Evolutionary conservation across 1,284 basidiomycete genomes (phyloP).

Genomic region (Laetiporus sulphureus): DNA sequence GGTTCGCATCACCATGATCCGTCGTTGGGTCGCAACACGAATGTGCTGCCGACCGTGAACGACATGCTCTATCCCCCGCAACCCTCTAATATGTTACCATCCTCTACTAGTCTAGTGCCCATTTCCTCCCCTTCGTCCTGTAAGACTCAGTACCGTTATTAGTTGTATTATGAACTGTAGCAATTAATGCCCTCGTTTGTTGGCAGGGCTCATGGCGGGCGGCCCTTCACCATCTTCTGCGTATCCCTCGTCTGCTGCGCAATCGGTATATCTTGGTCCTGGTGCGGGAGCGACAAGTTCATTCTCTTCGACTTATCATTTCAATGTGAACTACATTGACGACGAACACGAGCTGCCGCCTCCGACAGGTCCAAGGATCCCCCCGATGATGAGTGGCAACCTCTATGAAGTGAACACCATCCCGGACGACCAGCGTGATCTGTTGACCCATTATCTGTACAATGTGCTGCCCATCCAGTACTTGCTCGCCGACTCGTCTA

Average conservation of each 20-base stretch:
- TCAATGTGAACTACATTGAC: constrained; percentile 10
- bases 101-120: constrained; percentile 29
- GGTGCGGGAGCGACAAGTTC: constrained; percentile 6
- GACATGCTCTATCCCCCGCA: constrained; percentile 28
- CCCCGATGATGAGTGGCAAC: constrained; percentile 16
- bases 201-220: constrained; percentile 38
- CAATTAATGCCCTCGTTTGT: constrained; percentile 58
- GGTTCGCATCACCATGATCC: constrained; percentile 27
- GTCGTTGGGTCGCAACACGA: constrained; percentile 30
- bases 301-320: constrained; percentile 22
- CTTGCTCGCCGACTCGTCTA: constrained; percentile 47
- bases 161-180: constrained; percentile 60
- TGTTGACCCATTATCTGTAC: constrained; percentile 38
- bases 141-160: constrained; percentile 69
- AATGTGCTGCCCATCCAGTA: constrained; percentile 61
- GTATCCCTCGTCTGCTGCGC: constrained; percentile 10
- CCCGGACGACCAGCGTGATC: constrained; percentile 22
- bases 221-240: constrained; percentile 21
- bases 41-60: constrained; percentile 29
- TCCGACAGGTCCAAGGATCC: constrained; percentile 7
- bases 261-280: constrained; percentile 9
- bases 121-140: constrained; percentile 33
- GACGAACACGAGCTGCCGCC: constrained; percentile 15
- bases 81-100: constrained; percentile 28
- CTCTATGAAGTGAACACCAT: constrained; percentile 23